Evolutionary conservation across 345 rosid genomes (phyloP).

Genomic region (Citropsis articulata): DNA sequence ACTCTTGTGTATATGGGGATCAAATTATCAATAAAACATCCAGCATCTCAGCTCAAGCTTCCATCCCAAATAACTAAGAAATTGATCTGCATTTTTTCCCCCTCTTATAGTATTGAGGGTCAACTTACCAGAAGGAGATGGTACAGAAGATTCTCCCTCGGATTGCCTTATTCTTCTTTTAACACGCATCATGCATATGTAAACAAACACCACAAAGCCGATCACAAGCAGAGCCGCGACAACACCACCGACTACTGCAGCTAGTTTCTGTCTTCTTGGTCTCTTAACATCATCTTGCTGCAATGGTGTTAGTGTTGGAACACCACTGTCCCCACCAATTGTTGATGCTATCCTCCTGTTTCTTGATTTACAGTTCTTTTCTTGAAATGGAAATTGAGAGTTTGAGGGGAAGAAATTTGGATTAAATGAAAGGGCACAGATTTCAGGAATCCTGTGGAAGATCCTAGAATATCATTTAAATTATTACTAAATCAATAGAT

Average conservation of each 20-base stretch:
- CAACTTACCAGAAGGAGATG: conserved; percentile 34
- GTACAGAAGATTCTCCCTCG: conserved; percentile 31
- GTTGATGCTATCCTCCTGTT: conserved; percentile 29
- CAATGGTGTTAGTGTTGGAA: conserved; percentile 44
- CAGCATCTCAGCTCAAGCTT: background rate
- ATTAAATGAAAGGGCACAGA: conserved; percentile 23
- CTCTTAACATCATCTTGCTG: conserved; percentile 23
- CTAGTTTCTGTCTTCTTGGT: conserved; percentile 30
- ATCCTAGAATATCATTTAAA: conserved; percentile 5
- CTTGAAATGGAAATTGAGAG: conserved; percentile 23
- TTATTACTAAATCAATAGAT: background rate
- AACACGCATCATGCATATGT: conserved; percentile 41
- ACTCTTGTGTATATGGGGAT: background rate
- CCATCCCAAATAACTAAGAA: background rate
- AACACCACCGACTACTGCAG: conserved; percentile 37
- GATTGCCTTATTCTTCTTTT: conserved; percentile 31
- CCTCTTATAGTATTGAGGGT: background rate
- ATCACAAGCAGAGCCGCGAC: conserved; percentile 39
- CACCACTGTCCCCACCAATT: conserved; percentile 20
- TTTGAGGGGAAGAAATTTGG: conserved; percentile 15
- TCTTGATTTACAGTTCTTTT: conserved; percentile 19
- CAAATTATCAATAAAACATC: background rate
- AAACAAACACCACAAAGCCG: conserved; percentile 28
- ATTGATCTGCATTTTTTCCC: background rate
- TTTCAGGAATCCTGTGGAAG: conserved; percentile 28